These are phyloP conservation scores for Sugiyamaella smithiae DNA, from an alignment of 805 yeast genomes.

Conservation along the genomic window DNA sequence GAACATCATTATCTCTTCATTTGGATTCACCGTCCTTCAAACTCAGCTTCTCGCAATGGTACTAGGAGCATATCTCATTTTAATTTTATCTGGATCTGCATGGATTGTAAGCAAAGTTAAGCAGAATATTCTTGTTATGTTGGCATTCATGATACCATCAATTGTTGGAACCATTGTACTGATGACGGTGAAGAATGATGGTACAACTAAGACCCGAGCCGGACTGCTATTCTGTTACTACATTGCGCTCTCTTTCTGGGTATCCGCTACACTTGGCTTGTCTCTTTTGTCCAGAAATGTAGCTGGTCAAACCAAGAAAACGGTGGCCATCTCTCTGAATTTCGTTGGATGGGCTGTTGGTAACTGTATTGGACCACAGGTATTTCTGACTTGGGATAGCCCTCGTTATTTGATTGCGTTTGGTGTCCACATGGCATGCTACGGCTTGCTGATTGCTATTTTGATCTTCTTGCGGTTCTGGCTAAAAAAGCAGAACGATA, in stretches of 20 bases:
- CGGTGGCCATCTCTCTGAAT: slow-evolving; percentile 54
- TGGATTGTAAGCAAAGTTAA: slow-evolving; percentile 25
- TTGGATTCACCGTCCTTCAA: slow-evolving; percentile 33
- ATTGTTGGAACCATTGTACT: slow-evolving; percentile 35
- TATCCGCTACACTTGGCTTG: slow-evolving; percentile 26
- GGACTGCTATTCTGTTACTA: slow-evolving; percentile 34
- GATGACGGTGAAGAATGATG: slow-evolving; percentile 27
- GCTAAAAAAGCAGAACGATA: slow-evolving; percentile 41
- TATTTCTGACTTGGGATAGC: slow-evolving; percentile 55
- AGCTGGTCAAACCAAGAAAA: slow-evolving; percentile 69
- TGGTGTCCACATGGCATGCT: slow-evolving; percentile 46
- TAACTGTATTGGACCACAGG: slow-evolving; percentile 71
- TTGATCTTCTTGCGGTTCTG: slow-evolving; percentile 30
- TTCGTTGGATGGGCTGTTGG: slow-evolving; percentile 65
- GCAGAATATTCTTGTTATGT: slow-evolving; percentile 27
- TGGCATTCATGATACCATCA: slow-evolving; percentile 33
- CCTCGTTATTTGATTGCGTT: slow-evolving; percentile 56
- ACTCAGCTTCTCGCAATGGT: slow-evolving; percentile 37
- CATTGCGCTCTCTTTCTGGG: slow-evolving; percentile 31
- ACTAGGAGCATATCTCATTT: slow-evolving; percentile 34
- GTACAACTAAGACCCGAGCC: slow-evolving; percentile 26
- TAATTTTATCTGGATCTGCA: slow-evolving; percentile 29
- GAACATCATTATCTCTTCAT: slow-evolving; percentile 30
- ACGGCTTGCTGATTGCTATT: slow-evolving; percentile 42
- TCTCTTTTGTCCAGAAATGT: slow-evolving; percentile 40